phyloP scores from a whole-genome alignment of 225 moss, liverwort and hornwort species.

The Physcomitrellopsis africana region DNA sequence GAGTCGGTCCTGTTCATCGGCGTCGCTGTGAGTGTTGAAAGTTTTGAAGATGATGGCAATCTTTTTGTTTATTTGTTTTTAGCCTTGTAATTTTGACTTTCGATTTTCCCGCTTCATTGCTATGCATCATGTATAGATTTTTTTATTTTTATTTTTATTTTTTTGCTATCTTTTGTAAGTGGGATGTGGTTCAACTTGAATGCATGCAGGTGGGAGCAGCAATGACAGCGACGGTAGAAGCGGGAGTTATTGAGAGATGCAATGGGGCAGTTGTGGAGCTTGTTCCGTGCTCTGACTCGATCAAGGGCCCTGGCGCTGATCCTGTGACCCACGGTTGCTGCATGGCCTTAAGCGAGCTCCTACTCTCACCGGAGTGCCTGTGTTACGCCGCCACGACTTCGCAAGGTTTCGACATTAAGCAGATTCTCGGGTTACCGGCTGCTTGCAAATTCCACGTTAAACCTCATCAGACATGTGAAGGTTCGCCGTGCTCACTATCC shows the following conservation, averaged over 20 bases:
- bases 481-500: slow-evolving; percentile 2
- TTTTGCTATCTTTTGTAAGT: background rate
- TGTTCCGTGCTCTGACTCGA: slow-evolving; percentile 37
- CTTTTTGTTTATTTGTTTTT: too few relatives aligned
- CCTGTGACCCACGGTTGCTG: slow-evolving; percentile 46
- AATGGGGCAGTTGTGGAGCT: slow-evolving; percentile 46
- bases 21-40: too few relatives aligned
- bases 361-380: slow-evolving; percentile 54
- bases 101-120: too few relatives aligned
- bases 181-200: background rate
- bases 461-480: slow-evolving; percentile 45
- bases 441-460: slow-evolving; percentile 39
- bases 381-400: slow-evolving; percentile 54
- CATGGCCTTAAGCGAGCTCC: slow-evolving; percentile 60
- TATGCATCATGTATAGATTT: background rate
- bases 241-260: slow-evolving; percentile 40
- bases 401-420: slow-evolving; percentile 46
- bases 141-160: too few relatives aligned
- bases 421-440: slow-evolving; percentile 42
- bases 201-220: slow-evolving; percentile 29
- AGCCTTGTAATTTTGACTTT: too few relatives aligned
- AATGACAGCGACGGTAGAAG: slow-evolving; percentile 19
- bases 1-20: too few relatives aligned
- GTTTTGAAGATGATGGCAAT: too few relatives aligned
- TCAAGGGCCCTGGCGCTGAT: slow-evolving; percentile 38